Evolutionary conservation across 2,329 filamentous ascomycete genomes (phyloP).

Genomic region (Fusarium sp.): DNA sequence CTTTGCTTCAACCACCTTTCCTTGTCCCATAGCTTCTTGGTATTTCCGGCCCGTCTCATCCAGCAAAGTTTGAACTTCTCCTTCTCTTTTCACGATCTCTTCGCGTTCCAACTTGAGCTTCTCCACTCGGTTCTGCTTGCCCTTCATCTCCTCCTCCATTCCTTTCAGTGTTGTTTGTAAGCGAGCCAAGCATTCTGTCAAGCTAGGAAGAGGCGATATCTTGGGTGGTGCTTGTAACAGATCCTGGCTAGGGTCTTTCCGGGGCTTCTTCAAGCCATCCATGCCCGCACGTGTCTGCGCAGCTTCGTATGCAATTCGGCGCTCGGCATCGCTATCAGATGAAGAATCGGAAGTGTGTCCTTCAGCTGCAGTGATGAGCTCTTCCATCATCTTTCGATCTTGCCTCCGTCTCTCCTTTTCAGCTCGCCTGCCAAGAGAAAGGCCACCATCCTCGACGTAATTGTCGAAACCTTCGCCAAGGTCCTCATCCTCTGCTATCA

Average conservation of each 20-base stretch:
- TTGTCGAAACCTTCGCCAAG: constrained; percentile 94
- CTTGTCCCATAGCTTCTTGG: constrained; percentile 59
- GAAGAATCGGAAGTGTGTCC: constrained; percentile 73
- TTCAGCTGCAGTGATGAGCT: constrained; percentile 86
- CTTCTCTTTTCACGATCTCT: constrained; percentile 78
- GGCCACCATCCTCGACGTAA: constrained; percentile 86
- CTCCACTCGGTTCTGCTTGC: constrained; percentile 74
- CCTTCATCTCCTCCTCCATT: constrained; percentile 74
- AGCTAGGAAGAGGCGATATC: constrained; percentile 82
- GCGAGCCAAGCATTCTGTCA: constrained; percentile 76
- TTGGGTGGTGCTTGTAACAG: constrained; percentile 75
- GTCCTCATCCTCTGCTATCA: constrained; percentile 90
- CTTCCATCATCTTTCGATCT: constrained; percentile 83
- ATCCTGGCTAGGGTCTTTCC: constrained; percentile 54
- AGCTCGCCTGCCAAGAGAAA: constrained; percentile 84
- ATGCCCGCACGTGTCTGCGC: constrained; percentile 91
- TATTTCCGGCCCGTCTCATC: constrained; percentile 83
- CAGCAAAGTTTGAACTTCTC: constrained; percentile 84
- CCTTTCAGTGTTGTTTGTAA: constrained; percentile 73
- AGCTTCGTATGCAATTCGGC: constrained; percentile 86
- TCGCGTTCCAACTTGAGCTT: constrained; percentile 77
- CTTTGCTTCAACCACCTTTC: constrained; percentile 45
- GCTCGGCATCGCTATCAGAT: constrained; percentile 79
- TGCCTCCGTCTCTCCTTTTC: constrained; percentile 78
- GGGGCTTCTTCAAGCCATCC: constrained; percentile 74